Percentiles rank a stretch among this genome's conserved stretches.
Conservation (phyloP, 257 asterid species). For the Perilla frutescens region DNA sequence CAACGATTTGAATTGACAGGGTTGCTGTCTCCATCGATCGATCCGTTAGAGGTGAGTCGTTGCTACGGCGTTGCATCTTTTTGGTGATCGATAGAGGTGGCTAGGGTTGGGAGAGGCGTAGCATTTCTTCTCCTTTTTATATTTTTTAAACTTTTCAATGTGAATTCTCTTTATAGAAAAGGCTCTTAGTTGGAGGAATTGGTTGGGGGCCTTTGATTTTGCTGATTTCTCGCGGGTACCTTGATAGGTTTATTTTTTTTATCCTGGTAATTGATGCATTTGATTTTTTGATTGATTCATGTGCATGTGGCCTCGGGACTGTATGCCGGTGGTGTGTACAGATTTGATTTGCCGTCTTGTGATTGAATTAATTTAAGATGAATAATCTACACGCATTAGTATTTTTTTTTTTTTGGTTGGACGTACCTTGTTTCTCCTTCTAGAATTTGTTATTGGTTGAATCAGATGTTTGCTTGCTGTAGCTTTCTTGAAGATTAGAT, state of each 20-base stretch:
- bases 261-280: background rate
- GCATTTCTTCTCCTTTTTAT: constrained; percentile 16
- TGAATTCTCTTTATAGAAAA: constrained; percentile 7
- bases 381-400: constrained; percentile 3
- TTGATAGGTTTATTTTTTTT: background rate
- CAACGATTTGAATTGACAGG: constrained; percentile 37
- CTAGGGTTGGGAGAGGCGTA: constrained; percentile 41
- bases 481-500: constrained; percentile 16
- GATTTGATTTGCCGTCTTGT: constrained; percentile 31
- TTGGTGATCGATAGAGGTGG: constrained; percentile 36
- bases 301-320: constrained; percentile 23
- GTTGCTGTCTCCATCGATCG: constrained; percentile 36
- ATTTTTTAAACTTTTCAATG: background rate
- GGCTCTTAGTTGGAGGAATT: constrained; percentile 30
- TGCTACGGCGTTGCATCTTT: constrained; percentile 31
- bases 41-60: constrained; percentile 50
- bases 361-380: constrained; percentile 16
- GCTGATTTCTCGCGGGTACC: background rate
- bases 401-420: constrained; percentile 5
- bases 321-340: constrained; percentile 12
- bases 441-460: constrained; percentile 11
- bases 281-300: constrained; percentile 32
- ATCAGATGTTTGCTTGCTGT: constrained; percentile 15
- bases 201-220: constrained; percentile 8
- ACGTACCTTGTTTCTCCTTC: background rate